phyloP scores from a whole-genome alignment of 495 filamentous ascomycete genomes.

The Xylaria sp. region DNA sequence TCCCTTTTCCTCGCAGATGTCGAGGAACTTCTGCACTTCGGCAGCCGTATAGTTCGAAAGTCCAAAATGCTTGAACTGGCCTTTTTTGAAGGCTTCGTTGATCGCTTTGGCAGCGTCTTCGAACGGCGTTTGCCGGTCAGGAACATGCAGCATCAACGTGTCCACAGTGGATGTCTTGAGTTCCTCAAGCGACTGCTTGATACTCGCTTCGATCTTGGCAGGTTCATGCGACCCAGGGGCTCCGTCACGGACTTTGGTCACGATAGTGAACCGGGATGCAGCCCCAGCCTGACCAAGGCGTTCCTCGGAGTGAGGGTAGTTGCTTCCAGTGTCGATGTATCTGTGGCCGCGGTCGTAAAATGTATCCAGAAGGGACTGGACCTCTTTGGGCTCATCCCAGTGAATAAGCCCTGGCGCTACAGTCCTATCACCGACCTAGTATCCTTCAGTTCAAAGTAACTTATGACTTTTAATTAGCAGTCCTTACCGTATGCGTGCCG shows the following conservation, averaged over 20 bases:
- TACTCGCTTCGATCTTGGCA: constrained; percentile 35
- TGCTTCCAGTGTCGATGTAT: constrained; percentile 40
- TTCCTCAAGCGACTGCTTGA: constrained; percentile 36
- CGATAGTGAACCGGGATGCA: constrained; percentile 31
- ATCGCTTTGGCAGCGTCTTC: constrained; percentile 52
- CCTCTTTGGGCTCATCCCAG: constrained; percentile 34
- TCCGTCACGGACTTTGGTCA: constrained; percentile 37
- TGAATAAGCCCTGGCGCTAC: constrained; percentile 18
- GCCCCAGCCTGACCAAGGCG: constrained; percentile 33
- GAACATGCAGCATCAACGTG: constrained; percentile 51
- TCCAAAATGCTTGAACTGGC: constrained; percentile 52
- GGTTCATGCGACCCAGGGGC: constrained; percentile 31
- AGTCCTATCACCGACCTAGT: constrained; percentile 31
- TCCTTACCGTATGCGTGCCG: constrained; percentile 26
- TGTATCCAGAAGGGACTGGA: constrained; percentile 31
- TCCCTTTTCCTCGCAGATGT: constrained; percentile 49
- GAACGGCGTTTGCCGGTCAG: constrained; percentile 51
- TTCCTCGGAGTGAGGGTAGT: constrained; percentile 35
- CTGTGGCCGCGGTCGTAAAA: constrained; percentile 36
- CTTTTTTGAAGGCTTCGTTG: constrained; percentile 45
- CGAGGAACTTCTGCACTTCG: constrained; percentile 53
- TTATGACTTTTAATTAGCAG: neutral
- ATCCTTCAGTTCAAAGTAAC: neutral
- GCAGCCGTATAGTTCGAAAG: constrained; percentile 54
- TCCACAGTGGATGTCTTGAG: constrained; percentile 36